Evolutionary conservation across 768 basidiomycete species (phyloP), one percentile per base, ranked within the genome.

Genomic region (Phallus indusiatus): DNA sequence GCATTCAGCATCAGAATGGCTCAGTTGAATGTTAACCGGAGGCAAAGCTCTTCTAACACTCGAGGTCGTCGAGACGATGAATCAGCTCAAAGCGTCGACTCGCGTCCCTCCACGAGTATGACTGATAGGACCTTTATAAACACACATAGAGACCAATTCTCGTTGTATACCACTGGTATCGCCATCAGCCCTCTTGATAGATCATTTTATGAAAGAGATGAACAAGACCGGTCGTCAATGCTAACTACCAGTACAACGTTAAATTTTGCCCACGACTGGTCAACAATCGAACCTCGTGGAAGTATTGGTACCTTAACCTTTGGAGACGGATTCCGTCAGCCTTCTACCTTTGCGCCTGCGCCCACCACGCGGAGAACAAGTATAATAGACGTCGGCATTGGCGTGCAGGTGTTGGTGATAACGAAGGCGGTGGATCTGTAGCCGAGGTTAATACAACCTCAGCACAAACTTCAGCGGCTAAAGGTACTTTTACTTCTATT

Each of bases 191-290:
- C n/a, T n/a, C 42, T 14, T 12, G 42, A 42, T n/a, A 14, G 14
- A n/a, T 14, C n/a, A 42, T 42, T 14, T 11, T 12, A n/a, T 36
- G 68, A 75, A 5, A 84, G 82, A 33, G 37, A 28, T 17, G 86
- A 83, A 21, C 78, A 89, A 20, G 86, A 86, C 28, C 83, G 85
- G 61, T 80, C 84, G 0, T 88, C 88, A 4, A 70, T 62, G 33
- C 68, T 66, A 16, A 0, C 62, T 35, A 67, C 62, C 6, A 72
- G 68, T 58, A 66, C 68, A 62, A 53, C 68, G 51, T 68, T 68
- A 64, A 67, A 71, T 69, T 1, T 62, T 67, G 3, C 34, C 61
- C 48, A 54, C 21, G 0, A 47, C 65, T 28, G 42, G 42, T 42
- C 42, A 10, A 18, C 49, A 12, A 64, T 66, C n/a, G 60, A 59